Base-by-base conservation (phyloP, 2,329 filamentous ascomycete genomes). In the Aspergillus pseudoglaucus region DNA sequence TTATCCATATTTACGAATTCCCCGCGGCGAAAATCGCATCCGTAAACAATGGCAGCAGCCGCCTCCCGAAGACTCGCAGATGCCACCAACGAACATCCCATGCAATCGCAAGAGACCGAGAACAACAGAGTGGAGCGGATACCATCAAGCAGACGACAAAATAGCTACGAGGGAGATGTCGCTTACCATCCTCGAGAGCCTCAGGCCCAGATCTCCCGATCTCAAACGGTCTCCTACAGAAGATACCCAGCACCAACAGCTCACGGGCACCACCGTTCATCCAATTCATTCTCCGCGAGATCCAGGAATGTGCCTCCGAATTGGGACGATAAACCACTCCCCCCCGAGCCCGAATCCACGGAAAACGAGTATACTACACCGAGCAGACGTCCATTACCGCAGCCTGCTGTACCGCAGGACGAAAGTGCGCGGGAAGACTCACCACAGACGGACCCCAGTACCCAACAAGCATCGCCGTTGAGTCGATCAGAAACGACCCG, bases 121-220 rank as follows among this genome's bases (percentile, higher is more conserved):
- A 48, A 39, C 30, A 62, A 56, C 53, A 52, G 49, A 15, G 37
- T 55, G n/a, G 49, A 48, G 42, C 54, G 51, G 44, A 49, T 52
- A 35, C 44, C 57, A n/a, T 62, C 59, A 20, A 53, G 52, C 43
- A 53, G 48, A 48, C 53, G 52, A 35, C 52, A 47, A 46, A 38
- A 57, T 44, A 42, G 18, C 25, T 45, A 58, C 38, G 46, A 52
- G 20, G 33, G 50, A 15, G 50, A 54, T 32, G 44, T 49, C 15
- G 49, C 42, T 18, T 49, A 52, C 15, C 73, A 68, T 9, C 76
- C 80, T 15, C 70, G 74, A 44, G 37, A 4, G 37, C 18, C 37
- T 20, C 81, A 78, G 30, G 80, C 84, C 53, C 83, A 87, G 55
- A 78, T 76, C 23, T 80, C 83, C 47, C 75, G 75, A 58, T 76